Conservation (phyloP, 345 rosid genomes). For the Bruguiera gymnorhiza region DNA sequence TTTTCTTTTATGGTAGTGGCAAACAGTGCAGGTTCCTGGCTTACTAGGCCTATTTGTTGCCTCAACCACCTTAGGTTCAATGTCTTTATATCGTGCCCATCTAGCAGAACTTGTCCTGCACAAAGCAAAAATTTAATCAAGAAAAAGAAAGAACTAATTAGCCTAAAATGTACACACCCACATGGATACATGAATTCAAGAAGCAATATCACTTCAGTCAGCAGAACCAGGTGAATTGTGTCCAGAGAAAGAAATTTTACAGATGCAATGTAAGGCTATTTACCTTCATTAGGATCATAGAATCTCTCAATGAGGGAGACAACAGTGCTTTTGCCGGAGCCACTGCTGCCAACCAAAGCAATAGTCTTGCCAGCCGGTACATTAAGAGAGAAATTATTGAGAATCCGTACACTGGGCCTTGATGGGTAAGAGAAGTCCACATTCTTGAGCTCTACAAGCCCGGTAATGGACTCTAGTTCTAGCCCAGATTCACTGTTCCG, state of each 20-base stretch:
- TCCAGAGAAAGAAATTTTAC: not conserved
- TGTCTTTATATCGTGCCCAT: slow-evolving; percentile 80
- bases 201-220: slow-evolving; percentile 17
- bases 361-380: slow-evolving; percentile 95
- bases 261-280: not conserved
- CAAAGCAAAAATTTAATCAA: slow-evolving; percentile 1
- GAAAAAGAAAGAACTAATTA: not conserved
- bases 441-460: slow-evolving; percentile 70
- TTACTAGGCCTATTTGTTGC: slow-evolving; percentile 94
- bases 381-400: slow-evolving; percentile 65
- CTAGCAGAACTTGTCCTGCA: slow-evolving; percentile 84
- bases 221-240: slow-evolving; percentile 12
- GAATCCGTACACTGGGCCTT: slow-evolving; percentile 75
- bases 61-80: slow-evolving; percentile 85
- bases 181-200: slow-evolving; percentile 4
- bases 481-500: slow-evolving; percentile 60
- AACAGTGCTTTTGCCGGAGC: slow-evolving; percentile 96
- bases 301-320: slow-evolving; percentile 94
- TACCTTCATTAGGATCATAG: slow-evolving; percentile 89
- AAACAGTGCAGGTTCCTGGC: slow-evolving; percentile 94
- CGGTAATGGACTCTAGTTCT: slow-evolving; percentile 66
- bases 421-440: slow-evolving; percentile 91
- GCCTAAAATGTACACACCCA: not conserved
- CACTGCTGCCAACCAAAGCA: slow-evolving; percentile 97
- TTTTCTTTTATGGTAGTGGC: slow-evolving; percentile 95